phyloP scores from a whole-genome alignment of 164 flowering plant genomes.

The Echeveria elegans region DNA sequence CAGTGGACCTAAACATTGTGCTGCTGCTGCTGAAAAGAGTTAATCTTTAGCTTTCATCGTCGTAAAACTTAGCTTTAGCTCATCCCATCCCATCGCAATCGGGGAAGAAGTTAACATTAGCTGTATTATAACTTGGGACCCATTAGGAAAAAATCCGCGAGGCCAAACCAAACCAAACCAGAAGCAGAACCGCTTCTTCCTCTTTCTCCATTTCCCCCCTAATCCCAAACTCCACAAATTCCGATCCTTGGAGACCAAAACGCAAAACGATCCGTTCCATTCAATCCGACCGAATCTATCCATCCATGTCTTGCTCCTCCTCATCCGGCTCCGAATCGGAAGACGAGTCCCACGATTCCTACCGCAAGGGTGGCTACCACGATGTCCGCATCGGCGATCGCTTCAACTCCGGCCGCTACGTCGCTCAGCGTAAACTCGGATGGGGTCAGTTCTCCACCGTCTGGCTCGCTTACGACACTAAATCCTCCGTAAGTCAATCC shows the following conservation, averaged over 20 bases:
- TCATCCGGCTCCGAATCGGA: slow-evolving; percentile 75
- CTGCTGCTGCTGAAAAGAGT: too few relatives aligned
- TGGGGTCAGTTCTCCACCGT: slow-evolving; percentile 99
- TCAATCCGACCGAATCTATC: background rate
- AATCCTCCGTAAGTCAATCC: background rate
- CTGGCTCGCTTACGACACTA: slow-evolving; percentile 91
- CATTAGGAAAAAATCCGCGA: background rate
- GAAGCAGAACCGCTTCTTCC: background rate
- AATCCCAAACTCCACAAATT: background rate
- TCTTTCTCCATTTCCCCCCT: background rate
- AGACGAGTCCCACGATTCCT: slow-evolving; percentile 72
- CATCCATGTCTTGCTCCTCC: slow-evolving; percentile 72
- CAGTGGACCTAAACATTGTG: too few relatives aligned
- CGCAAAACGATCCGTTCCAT: too few relatives aligned
- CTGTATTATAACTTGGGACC: too few relatives aligned
- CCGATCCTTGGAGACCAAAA: too few relatives aligned
- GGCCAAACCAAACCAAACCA: background rate
- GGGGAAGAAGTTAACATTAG: too few relatives aligned
- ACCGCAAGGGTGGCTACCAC: slow-evolving; percentile 94
- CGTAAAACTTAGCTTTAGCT: too few relatives aligned
- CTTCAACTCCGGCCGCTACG: slow-evolving; percentile 65
- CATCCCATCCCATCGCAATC: too few relatives aligned
- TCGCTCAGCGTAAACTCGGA: slow-evolving; percentile 92
- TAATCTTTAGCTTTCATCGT: too few relatives aligned
- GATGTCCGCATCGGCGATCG: slow-evolving; percentile 81